phyloP scores from a whole-genome alignment of 23 red algal genomes.

The Cyanidioschyzon merolae region DNA sequence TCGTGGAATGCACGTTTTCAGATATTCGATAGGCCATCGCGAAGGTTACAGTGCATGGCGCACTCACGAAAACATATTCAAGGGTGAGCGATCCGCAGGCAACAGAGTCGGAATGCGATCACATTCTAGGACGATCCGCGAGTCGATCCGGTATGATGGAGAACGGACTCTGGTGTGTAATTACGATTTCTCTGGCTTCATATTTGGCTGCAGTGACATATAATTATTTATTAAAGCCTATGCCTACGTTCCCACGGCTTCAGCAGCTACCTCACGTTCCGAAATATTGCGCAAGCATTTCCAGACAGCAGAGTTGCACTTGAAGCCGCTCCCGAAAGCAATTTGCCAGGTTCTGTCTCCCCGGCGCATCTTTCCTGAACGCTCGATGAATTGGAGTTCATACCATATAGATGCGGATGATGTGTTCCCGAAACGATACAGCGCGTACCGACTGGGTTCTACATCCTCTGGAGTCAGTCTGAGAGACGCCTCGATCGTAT shows the following conservation, averaged over 20 bases:
- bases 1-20: too few species aligned
- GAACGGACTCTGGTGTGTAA: too few species aligned
- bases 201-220: too few species aligned
- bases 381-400: constrained; percentile 82
- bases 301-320: constrained; percentile 97
- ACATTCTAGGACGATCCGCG: too few species aligned
- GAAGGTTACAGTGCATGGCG: too few species aligned
- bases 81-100: too few species aligned
- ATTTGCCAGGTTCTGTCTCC: constrained; percentile 90
- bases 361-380: constrained; percentile 46
- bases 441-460: constrained; percentile 56
- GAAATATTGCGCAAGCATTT: constrained; percentile 43
- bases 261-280: background rate
- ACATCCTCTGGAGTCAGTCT: constrained; percentile 64
- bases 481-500: constrained; percentile 73
- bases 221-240: background rate
- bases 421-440: constrained; percentile 80
- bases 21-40: too few species aligned
- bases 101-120: too few species aligned
- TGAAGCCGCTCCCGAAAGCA: constrained; percentile 95
- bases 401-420: constrained; percentile 95
- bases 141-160: too few species aligned
- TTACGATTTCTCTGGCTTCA: too few species aligned
- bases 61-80: too few species aligned
- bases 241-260: background rate